Evolutionary conservation across 2,329 filamentous ascomycete species (phyloP).

Genomic region (Ceratocystis papillata): DNA sequence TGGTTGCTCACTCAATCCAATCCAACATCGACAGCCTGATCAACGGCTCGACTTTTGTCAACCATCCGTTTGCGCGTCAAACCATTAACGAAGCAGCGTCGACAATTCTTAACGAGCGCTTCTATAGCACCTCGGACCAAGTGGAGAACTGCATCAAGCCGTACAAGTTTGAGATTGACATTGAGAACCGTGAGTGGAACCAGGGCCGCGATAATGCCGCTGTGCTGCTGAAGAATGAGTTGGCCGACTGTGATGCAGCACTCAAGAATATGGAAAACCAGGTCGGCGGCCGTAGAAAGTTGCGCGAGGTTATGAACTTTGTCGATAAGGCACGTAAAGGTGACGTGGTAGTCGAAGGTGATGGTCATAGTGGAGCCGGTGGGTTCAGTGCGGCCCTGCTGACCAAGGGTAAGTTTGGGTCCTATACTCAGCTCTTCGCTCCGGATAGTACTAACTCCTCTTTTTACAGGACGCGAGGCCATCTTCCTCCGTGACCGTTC

Average conservation of each 20-base stretch:
- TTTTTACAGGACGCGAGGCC: slow-evolving; percentile 64
- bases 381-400: slow-evolving; percentile 84
- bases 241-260: slow-evolving; percentile 72
- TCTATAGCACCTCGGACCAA: slow-evolving; percentile 94
- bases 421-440: too few species aligned
- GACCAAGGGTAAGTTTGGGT: slow-evolving; percentile 53
- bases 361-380: slow-evolving; percentile 73
- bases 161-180: slow-evolving; percentile 95
- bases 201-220: slow-evolving; percentile 75
- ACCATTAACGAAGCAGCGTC: slow-evolving; percentile 88
- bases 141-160: slow-evolving; percentile 99
- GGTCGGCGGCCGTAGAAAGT: slow-evolving; percentile 71
- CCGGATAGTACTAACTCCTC: slow-evolving; percentile 28
- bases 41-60: slow-evolving; percentile 68
- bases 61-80: slow-evolving; percentile 82
- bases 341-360: slow-evolving; percentile 73
- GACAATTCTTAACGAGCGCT: slow-evolving; percentile 81
- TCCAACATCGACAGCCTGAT: slow-evolving; percentile 71
- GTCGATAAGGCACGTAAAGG: slow-evolving; percentile 83
- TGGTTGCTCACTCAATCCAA: slow-evolving; percentile 81
- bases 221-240: slow-evolving; percentile 72
- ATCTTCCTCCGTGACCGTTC: slow-evolving; percentile 87
- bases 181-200: slow-evolving; percentile 81
- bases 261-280: slow-evolving; percentile 62
- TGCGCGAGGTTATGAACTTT: slow-evolving; percentile 81